Evolutionary conservation across 768 basidiomycete genomes (phyloP).

Genomic region (Calocybe gangraenosa): DNA sequence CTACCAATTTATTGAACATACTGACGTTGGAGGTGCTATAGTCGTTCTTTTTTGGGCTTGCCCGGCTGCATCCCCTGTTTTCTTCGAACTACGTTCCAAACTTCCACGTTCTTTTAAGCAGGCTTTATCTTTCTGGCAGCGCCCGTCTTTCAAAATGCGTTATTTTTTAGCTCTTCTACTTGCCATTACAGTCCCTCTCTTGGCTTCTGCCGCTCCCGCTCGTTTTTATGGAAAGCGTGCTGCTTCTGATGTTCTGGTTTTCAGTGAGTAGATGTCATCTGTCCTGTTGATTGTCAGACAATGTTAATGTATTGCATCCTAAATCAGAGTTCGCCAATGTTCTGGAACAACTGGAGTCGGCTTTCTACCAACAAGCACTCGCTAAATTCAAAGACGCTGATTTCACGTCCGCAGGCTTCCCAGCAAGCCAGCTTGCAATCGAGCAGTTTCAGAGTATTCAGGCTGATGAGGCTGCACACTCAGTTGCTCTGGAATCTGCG

Average conservation of each 20-base stretch:
- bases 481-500: conserved; percentile 46
- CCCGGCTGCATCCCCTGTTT: conserved; percentile 65
- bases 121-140: conserved; percentile 34
- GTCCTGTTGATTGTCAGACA: neutral
- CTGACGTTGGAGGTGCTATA: conserved; percentile 14
- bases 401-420: conserved; percentile 64
- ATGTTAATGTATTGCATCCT: neutral
- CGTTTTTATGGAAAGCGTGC: conserved; percentile 37
- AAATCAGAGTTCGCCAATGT: conserved; percentile 67
- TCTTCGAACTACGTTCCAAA: conserved; percentile 30
- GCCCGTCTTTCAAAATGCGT: conserved; percentile 39
- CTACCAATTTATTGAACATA: neutral
- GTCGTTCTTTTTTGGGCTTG: conserved; percentile 57
- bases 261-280: conserved; percentile 42
- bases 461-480: conserved; percentile 60
- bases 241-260: conserved; percentile 48
- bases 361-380: conserved; percentile 67
- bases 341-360: conserved; percentile 67
- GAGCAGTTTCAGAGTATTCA: conserved; percentile 61
- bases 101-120: conserved; percentile 38
- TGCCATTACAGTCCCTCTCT: conserved; percentile 37
- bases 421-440: conserved; percentile 45
- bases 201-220: conserved; percentile 48
- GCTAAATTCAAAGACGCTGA: conserved; percentile 59
- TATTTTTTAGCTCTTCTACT: conserved; percentile 39